Evolutionary conservation across 1,284 basidiomycete genomes (phyloP).

Genomic region (Cryptococcus sp.): DNA sequence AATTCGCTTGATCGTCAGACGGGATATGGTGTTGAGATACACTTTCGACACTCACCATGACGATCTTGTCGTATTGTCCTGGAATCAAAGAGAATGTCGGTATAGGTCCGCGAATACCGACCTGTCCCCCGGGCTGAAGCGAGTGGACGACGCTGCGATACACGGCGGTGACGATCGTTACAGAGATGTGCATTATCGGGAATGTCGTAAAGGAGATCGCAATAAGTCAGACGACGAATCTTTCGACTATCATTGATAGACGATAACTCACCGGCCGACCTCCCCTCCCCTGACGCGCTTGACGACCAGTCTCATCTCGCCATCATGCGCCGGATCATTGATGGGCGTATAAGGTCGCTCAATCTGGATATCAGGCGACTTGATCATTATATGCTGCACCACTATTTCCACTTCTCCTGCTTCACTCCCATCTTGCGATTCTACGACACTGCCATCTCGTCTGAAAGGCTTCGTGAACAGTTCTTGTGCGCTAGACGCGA

Average conservation of each 20-base stretch:
- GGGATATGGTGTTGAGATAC: not conserved
- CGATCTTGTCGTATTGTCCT: slow-evolving; percentile 37
- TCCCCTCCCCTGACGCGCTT: slow-evolving; percentile 51
- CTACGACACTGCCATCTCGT: slow-evolving; percentile 10
- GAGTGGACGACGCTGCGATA: slow-evolving; percentile 40
- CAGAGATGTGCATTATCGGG: not conserved
- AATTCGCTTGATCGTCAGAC: not conserved
- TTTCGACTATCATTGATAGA: not conserved
- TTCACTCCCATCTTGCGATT: not conserved
- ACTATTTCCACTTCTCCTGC: slow-evolving; percentile 24
- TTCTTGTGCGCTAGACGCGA: slow-evolving; percentile 13
- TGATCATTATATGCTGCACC: slow-evolving; percentile 50
- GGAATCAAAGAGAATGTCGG: slow-evolving; percentile 42
- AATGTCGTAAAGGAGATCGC: no score
- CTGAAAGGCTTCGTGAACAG: slow-evolving; percentile 14
- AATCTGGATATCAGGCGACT: slow-evolving; percentile 49
- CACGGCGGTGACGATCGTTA: not conserved
- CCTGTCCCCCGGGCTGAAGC: slow-evolving; percentile 31
- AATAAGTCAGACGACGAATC: no score
- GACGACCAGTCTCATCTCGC: slow-evolving; percentile 41
- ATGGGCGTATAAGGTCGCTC: slow-evolving; percentile 51
- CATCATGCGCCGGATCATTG: slow-evolving; percentile 42
- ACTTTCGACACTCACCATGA: slow-evolving; percentile 34
- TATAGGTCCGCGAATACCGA: slow-evolving; percentile 50
- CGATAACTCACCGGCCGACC: slow-evolving; percentile 45